phyloP scores from a whole-genome alignment of 345 rosid species.

The Cardamine occulta region DNA sequence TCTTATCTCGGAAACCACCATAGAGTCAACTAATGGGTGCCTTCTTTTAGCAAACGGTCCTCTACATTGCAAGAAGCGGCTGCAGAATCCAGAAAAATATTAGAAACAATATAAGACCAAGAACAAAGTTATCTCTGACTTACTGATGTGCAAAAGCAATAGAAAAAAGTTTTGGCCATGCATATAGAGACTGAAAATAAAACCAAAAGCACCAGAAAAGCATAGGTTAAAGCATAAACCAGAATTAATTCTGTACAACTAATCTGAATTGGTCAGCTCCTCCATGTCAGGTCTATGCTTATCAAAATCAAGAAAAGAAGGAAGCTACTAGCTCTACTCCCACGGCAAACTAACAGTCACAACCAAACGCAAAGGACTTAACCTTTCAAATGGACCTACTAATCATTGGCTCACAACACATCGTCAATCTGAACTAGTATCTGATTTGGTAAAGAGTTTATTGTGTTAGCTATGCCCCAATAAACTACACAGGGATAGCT shows the following conservation, averaged over 20 bases:
- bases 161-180: neutral
- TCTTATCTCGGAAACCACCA: conserved; percentile 74
- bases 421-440: neutral
- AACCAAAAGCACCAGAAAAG: neutral
- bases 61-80: conserved; percentile 89
- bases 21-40: conserved; percentile 80
- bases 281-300: neutral
- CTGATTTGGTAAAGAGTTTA: neutral
- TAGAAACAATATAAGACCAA: conserved; percentile 34
- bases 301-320: neutral
- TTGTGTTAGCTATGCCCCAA: neutral
- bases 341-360: conserved; percentile 8
- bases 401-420: conserved; percentile 4
- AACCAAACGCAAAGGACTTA: neutral
- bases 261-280: neutral
- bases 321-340: conserved; percentile 1
- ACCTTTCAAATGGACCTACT: neutral
- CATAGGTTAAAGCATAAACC: neutral
- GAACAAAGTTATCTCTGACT: conserved; percentile 2
- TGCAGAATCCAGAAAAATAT: conserved; percentile 42
- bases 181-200: neutral
- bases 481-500: conserved; percentile 7
- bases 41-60: conserved; percentile 94
- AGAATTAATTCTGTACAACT: neutral
- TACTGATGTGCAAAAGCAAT: conserved; percentile 9